phyloP scores from a whole-genome alignment of 192 early-diverging fungal genomes.

The Coemansia sp. region DNA sequence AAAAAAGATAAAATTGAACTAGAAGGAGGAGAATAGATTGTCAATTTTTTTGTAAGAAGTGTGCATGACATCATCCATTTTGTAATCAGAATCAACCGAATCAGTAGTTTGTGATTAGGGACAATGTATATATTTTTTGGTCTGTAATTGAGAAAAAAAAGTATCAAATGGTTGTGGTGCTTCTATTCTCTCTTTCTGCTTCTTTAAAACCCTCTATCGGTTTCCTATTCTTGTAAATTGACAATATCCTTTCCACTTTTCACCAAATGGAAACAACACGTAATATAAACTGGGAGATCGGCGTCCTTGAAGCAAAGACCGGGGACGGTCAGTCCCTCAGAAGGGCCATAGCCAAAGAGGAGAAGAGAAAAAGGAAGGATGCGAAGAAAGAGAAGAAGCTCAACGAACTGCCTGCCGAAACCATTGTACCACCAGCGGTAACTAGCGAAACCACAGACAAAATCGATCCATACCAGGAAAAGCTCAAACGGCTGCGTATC shows the following conservation, averaged over 20 bases:
- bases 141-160: no score
- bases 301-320: conserved; percentile 25
- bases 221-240: not conserved
- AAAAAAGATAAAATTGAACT: not conserved
- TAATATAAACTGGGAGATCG: conserved; percentile 32
- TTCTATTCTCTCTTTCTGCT: no score
- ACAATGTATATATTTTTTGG: no score
- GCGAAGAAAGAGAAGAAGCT: conserved; percentile 12
- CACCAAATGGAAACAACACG: conserved; percentile 11
- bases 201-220: no score
- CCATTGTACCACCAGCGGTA: not conserved
- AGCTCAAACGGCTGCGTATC: conserved; percentile 14
- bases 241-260: not conserved
- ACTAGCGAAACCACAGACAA: not conserved
- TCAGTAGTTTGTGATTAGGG: no score
- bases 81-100: no score
- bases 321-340: conserved; percentile 18
- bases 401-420: not conserved
- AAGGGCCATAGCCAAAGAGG: conserved; percentile 24
- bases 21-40: no score
- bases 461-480: conserved; percentile 1
- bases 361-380: conserved; percentile 15
- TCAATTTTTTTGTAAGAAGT: no score
- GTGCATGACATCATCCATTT: no score
- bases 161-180: no score